These are phyloP conservation scores for Globisporangium radiosum DNA, from an alignment of 352 stramenopile genomes.

Conservation along the genomic window DNA sequence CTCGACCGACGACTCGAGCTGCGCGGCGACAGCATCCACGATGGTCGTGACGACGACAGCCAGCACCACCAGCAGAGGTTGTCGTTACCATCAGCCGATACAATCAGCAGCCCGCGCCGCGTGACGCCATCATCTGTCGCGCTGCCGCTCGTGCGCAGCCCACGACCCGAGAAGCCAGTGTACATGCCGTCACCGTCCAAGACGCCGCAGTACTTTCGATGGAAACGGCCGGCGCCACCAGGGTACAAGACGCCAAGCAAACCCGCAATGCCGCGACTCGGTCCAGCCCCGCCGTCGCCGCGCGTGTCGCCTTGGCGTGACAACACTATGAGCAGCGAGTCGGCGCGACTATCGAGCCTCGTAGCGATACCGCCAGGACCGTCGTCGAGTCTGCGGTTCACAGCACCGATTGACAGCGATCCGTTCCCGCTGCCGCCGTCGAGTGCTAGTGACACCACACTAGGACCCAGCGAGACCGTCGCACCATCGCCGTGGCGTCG, in stretches of 20 bases:
- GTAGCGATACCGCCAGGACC: neutral
- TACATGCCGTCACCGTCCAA: constrained; percentile 38
- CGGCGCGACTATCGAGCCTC: constrained; percentile 3
- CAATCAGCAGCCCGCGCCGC: constrained; percentile 19
- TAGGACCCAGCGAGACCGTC: too few species aligned
- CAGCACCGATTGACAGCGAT: neutral
- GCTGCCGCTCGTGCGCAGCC: constrained; percentile 47
- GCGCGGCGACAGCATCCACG: constrained; percentile 9
- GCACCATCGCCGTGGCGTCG: constrained; percentile 3
- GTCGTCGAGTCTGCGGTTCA: neutral
- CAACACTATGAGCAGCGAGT: neutral
- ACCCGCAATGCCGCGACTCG: neutral
- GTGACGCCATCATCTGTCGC: constrained; percentile 31
- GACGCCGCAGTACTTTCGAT: constrained; percentile 61
- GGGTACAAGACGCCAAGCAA: constrained; percentile 11
- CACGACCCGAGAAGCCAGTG: constrained; percentile 23
- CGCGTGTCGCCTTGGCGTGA: constrained; percentile 15
- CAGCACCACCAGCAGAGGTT: neutral
- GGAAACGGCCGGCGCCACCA: constrained; percentile 26
- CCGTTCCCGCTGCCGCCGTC: neutral
- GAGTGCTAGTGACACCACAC: neutral
- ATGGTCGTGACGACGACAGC: constrained; percentile 19
- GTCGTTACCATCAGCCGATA: constrained; percentile 10
- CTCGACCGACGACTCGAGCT: constrained; percentile 22
- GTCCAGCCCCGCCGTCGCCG: neutral